These are phyloP conservation scores for Neostapfia colusana DNA, from an alignment of 176 grass and related monocot genomes.

Conservation along the genomic window DNA sequence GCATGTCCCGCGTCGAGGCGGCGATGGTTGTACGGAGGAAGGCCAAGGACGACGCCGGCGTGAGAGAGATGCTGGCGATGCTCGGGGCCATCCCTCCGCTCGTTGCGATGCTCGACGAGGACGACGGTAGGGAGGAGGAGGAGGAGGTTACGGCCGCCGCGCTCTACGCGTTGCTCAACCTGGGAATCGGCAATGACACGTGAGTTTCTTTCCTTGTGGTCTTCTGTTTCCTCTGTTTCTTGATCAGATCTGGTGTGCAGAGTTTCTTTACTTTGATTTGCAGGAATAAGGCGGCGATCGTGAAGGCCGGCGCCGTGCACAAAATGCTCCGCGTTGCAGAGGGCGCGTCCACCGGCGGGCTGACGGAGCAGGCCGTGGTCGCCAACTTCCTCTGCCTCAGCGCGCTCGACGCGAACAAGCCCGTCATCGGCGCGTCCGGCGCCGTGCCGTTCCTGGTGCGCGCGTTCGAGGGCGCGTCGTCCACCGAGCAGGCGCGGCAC, in stretches of 20 bases:
- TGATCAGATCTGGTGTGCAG: slow-evolving; percentile 41
- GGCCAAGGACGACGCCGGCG: slow-evolving; percentile 73
- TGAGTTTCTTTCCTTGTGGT: slow-evolving; percentile 32
- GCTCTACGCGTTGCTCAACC: slow-evolving; percentile 89
- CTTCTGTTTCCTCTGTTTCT: slow-evolving; percentile 26
- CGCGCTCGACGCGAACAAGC: slow-evolving; percentile 82
- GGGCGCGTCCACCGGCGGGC: not conserved
- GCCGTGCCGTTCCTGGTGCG: slow-evolving; percentile 55
- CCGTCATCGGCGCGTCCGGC: slow-evolving; percentile 75
- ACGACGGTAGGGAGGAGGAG: not conserved
- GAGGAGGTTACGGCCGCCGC: slow-evolving; percentile 49
- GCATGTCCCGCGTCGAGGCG: slow-evolving; percentile 43
- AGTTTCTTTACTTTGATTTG: not conserved
- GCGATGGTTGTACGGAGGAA: slow-evolving; percentile 63
- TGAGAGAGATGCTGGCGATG: slow-evolving; percentile 81
- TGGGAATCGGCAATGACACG: slow-evolving; percentile 88
- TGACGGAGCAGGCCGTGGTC: slow-evolving; percentile 62
- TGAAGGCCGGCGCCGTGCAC: slow-evolving; percentile 84
- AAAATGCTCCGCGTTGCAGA: slow-evolving; percentile 81
- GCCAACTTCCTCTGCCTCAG: slow-evolving; percentile 96
- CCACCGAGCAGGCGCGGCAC: slow-evolving; percentile 44
- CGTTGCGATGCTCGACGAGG: slow-evolving; percentile 67
- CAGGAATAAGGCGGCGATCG: slow-evolving; percentile 93
- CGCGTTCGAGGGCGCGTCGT: slow-evolving; percentile 37
- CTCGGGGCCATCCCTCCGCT: slow-evolving; percentile 86